Evolutionary conservation across 768 basidiomycete genomes (phyloP).

Genomic region (Russula vinacea): DNA sequence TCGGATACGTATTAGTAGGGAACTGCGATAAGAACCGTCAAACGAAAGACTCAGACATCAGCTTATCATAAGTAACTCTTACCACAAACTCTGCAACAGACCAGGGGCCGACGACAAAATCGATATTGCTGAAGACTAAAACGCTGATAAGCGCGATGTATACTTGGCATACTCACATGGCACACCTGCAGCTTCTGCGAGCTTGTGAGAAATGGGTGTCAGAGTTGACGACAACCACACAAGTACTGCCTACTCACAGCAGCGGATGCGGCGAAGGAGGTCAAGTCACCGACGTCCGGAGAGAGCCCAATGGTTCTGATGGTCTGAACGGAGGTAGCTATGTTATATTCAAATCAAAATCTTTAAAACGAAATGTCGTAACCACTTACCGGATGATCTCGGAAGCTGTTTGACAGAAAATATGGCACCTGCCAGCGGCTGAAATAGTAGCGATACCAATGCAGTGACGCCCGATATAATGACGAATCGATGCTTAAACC

Average conservation of each 20-base stretch:
- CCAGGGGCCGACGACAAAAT: constrained; percentile 52
- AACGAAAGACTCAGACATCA: neutral
- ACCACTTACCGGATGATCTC: constrained; percentile 37
- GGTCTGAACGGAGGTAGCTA: constrained; percentile 23
- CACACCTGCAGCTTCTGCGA: constrained; percentile 27
- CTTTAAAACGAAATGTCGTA: neutral
- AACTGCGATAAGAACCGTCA: constrained; percentile 38
- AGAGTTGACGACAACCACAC: constrained; percentile 31
- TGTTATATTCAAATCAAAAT: neutral
- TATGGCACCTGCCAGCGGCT: constrained; percentile 51
- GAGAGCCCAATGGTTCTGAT: constrained; percentile 23
- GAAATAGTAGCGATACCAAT: constrained; percentile 46
- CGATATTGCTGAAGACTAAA: constrained; percentile 44
- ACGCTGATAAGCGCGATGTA: constrained; percentile 42
- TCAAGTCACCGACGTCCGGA: constrained; percentile 15
- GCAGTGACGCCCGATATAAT: constrained; percentile 52
- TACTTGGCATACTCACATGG: neutral
- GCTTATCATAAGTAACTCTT: constrained; percentile 18
- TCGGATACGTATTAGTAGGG: constrained; percentile 42
- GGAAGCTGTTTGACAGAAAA: constrained; percentile 34
- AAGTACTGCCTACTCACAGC: constrained; percentile 36
- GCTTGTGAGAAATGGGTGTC: constrained; percentile 15
- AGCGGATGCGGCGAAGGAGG: constrained; percentile 26
- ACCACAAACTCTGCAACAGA: constrained; percentile 54
- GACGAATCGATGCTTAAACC: constrained; percentile 54